Evolutionary conservation across 2,329 filamentous ascomycete genomes (phyloP), one percentile per base, ranked within the genome.

Genomic region (Cadophora luteo-olivacea): DNA sequence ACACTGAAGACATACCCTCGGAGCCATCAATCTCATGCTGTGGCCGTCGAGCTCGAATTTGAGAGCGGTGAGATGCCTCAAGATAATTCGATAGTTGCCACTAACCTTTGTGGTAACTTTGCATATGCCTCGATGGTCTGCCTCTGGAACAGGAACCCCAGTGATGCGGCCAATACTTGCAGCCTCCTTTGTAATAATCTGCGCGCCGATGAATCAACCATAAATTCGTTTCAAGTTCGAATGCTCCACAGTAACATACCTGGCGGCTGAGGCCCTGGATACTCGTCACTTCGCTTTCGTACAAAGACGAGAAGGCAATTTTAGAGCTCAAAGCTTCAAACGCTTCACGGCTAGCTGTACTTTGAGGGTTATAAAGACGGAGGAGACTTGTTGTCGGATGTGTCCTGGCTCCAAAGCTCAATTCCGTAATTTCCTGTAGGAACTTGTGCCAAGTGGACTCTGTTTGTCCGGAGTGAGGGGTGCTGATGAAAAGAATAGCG

Each of bases 401-500:
- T n/a, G 41, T 29, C 19, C 60, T 22, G 11, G 51, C 48, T 33
- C 60, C 60, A 19, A 12, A 62, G 22, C 38, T 49, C 25, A 49
- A 11, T 36, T 62, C n/a, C n/a, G 60, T 41, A 11, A 62, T 51
- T 8, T 49, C 48, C 2, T n/a, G 29, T 4, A 62, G 60, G 32
- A 32, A 49, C 16, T 62, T 48, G 16, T 51, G 32, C 60, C 60
- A 62, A 22, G 19, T n/a, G 22, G 60, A 25, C 7, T 62, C 60
- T 3, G 22, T 51, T 1, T 16, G 32, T 33, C 60, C 60, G 9
- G 41, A 62, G n/a, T 62, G 60, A 16, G 60, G 60, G 8, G 60
- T 62, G 22, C 60, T 49, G 45, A 62, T 41, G 19, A 62, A 62
- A 1, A 62, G 45, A 48, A 62, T 11, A 36, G 38, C 60, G 24